Evolutionary conservation across 1,284 basidiomycete genomes (phyloP), one percentile per base, ranked within the genome.

Genomic region (Mycosarcoma mackinlayi): DNA sequence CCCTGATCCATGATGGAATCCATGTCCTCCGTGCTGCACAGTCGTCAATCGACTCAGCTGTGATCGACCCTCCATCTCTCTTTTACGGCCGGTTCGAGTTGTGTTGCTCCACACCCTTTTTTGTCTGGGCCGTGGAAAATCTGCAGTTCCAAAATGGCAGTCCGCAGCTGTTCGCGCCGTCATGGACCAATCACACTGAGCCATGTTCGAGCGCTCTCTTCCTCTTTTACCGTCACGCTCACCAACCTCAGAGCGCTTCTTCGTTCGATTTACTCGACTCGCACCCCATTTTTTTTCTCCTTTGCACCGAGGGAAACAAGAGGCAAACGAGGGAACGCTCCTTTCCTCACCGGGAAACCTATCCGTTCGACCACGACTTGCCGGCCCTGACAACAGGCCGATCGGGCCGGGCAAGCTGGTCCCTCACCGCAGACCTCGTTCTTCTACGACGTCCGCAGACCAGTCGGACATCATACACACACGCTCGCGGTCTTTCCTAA

Each of bases 351-450:
- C 13, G 35, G n/a, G n/a, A 16, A 13, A 10, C 30, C 19, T 58
- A 39, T 13, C 38, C 24, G 33, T 37, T 19, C 19, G 1, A 24
- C 61, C 35, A 58, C 61, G 19, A 53, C 35, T 21, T 18, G 28
- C 45, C 45, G 61, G 61, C 55, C 48, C 54, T 47, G 45, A 33
- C 30, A 6, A 54, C 44, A 54, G 40, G 40, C 50, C 48, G 40
- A 53, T 48, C 30, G 61, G 54, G 61, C 45, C 50, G 61, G 61
- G 49, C 21, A 19, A 10, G 8, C 21, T 19, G 18, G 37, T 19
- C n/a, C n/a, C n/a, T n/a, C n/a, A n/a, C 28, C 7, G 24, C 13
- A 10, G 16, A 35, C 46, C 7, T 38, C 23, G 6, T 7, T 48
- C 31, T 4, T 48, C 46, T 13, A 37, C 19, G 41, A 28, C 18